phyloP scores from a whole-genome alignment of 805 yeast species.

The Kluyveromyces lactis region DNA sequence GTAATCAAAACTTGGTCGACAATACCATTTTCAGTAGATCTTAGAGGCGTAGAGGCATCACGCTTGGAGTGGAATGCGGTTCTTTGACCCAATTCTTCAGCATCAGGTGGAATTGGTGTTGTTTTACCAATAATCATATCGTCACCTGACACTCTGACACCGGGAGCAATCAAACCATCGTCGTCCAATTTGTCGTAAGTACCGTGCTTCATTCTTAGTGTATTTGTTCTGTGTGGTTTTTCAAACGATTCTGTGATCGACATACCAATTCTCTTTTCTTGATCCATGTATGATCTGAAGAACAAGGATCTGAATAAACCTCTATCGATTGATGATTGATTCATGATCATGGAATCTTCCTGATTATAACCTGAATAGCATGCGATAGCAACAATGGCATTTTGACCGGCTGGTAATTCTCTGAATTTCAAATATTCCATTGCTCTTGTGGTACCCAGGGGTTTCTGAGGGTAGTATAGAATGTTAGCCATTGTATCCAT shows the following conservation, averaged over 20 bases:
- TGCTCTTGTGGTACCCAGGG: conserved; percentile 93
- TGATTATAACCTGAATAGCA: conserved; percentile 98
- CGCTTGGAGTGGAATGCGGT: conserved; percentile 97
- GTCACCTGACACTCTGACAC: conserved; percentile 97
- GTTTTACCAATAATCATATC: conserved; percentile 98
- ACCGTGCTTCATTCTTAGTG: conserved; percentile 93
- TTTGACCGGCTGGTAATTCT: conserved; percentile 98
- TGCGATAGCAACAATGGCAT: conserved; percentile 95
- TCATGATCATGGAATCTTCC: conserved; percentile 99
- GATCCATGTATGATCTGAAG: conserved; percentile 97
- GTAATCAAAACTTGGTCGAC: conserved; percentile 96
- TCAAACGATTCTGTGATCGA: conserved; percentile 96
- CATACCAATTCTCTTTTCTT: conserved; percentile 98
- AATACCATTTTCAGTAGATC: conserved; percentile 96
- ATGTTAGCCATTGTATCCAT: conserved; percentile 99
- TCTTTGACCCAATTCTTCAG: conserved; percentile 97
- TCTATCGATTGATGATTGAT: conserved; percentile 93
- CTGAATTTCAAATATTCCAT: conserved; percentile 97
- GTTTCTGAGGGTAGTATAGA: conserved; percentile 95
- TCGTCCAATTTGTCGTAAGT: conserved; percentile 97
- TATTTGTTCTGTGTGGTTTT: conserved; percentile 90
- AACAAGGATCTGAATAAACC: conserved; percentile 93
- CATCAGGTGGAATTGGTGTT: conserved; percentile 98
- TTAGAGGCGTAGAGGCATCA: conserved; percentile 95
- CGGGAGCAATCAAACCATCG: conserved; percentile 97